Evolutionary conservation across 2,329 filamentous ascomycete genomes (phyloP).

Genomic region (Trichoderma simmonsii): DNA sequence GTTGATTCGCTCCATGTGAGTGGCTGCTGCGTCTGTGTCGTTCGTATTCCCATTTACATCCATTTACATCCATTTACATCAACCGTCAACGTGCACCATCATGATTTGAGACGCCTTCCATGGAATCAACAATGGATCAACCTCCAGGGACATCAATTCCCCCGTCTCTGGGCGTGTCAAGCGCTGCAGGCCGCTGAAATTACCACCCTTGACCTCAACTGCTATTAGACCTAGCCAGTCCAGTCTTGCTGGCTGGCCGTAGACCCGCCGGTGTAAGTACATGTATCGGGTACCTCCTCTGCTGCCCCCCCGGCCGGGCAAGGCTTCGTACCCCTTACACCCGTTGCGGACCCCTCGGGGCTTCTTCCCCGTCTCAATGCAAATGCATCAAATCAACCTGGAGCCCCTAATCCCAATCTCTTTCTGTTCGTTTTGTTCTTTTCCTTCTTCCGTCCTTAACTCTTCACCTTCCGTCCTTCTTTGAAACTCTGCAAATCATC

Average conservation of each 20-base stretch:
- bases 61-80: background rate
- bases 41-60: background rate
- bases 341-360: constrained; percentile 3
- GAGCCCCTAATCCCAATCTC: constrained; percentile 16
- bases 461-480: constrained; percentile 6
- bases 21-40: background rate
- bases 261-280: background rate
- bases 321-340: constrained; percentile 14
- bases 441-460: background rate
- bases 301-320: background rate
- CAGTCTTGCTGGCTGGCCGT: background rate
- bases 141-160: no score
- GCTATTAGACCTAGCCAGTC: background rate
- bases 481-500: constrained; percentile 1
- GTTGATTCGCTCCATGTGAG: background rate
- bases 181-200: constrained; percentile 4
- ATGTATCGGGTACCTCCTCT: background rate
- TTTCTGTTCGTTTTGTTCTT: background rate
- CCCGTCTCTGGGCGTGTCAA: background rate
- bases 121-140: background rate
- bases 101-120: background rate
- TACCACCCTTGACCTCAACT: background rate
- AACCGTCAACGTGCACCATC: background rate
- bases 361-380: constrained; percentile 8
- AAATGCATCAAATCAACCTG: constrained; percentile 15